phyloP scores from a whole-genome alignment of 306 rosid species.

The Casuarina glauca region DNA sequence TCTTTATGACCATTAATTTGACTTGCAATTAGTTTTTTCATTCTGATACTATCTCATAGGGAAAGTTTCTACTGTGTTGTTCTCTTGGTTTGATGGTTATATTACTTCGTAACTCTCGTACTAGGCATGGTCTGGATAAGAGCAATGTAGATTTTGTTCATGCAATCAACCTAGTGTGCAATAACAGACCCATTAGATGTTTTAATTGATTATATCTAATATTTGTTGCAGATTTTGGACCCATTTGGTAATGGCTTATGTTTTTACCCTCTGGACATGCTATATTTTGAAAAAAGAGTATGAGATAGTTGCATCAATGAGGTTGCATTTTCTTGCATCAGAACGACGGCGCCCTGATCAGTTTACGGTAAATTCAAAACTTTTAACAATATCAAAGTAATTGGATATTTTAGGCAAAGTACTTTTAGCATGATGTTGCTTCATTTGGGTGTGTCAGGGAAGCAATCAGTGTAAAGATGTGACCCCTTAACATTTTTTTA shows the following conservation, averaged over 20 bases:
- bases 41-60: background rate
- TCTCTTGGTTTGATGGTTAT: background rate
- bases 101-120: background rate
- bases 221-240: conserved; percentile 88
- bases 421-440: conserved; percentile 1
- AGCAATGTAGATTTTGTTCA: background rate
- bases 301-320: conserved; percentile 74
- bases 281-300: conserved; percentile 82
- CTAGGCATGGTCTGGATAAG: background rate
- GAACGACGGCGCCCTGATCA: conserved; percentile 88
- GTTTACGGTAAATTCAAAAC: conserved; percentile 66
- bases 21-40: background rate
- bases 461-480: background rate
- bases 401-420: background rate
- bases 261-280: conserved; percentile 91
- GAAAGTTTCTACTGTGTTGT: background rate
- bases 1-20: background rate
- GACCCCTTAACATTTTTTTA: background rate
- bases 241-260: conserved; percentile 94
- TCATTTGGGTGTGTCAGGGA: background rate
- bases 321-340: conserved; percentile 85
- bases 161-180: background rate
- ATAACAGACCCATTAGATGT: background rate
- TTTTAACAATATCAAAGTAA: conserved; percentile 1
- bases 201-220: conserved; percentile 3